These are phyloP conservation scores for Cucurbita maxima DNA, from an alignment of 306 rosid species.

Conservation along the genomic window DNA sequence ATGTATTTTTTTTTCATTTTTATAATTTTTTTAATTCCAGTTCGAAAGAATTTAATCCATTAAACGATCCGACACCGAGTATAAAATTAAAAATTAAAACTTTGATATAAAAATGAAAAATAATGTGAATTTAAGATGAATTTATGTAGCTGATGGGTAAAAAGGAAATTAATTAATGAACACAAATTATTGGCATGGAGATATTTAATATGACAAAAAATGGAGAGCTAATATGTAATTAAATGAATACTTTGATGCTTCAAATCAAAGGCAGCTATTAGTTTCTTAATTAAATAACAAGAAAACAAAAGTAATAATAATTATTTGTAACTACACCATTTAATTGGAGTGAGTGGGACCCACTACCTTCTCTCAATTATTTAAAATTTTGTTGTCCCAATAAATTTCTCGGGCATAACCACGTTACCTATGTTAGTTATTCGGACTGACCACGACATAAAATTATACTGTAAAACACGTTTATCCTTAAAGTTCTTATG, in stretches of 20 bases:
- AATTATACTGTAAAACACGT: too few species aligned
- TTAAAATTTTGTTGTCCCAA: neutral
- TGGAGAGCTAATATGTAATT: neutral
- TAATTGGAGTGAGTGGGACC: neutral
- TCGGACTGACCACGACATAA: too few species aligned
- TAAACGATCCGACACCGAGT: too few species aligned
- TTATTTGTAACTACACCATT: neutral
- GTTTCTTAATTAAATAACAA: neutral
- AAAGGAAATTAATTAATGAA: neutral
- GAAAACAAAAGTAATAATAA: neutral
- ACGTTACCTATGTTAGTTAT: too few species aligned
- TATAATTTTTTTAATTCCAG: too few species aligned
- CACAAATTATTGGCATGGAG: neutral
- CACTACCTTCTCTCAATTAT: neutral
- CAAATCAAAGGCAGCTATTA: constrained; percentile 1
- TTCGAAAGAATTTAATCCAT: too few species aligned
- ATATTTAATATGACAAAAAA: neutral
- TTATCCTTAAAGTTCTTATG: too few species aligned
- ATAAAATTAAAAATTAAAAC: too few species aligned
- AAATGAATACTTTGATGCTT: neutral
- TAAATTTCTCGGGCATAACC: neutral
- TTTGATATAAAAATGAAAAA: too few species aligned
- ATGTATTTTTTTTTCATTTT: neutral
- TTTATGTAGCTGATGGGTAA: neutral
- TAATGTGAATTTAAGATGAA: neutral